phyloP scores from a whole-genome alignment of 1,139 yeast genomes.

The Lodderomyces oxycetoniae region DNA sequence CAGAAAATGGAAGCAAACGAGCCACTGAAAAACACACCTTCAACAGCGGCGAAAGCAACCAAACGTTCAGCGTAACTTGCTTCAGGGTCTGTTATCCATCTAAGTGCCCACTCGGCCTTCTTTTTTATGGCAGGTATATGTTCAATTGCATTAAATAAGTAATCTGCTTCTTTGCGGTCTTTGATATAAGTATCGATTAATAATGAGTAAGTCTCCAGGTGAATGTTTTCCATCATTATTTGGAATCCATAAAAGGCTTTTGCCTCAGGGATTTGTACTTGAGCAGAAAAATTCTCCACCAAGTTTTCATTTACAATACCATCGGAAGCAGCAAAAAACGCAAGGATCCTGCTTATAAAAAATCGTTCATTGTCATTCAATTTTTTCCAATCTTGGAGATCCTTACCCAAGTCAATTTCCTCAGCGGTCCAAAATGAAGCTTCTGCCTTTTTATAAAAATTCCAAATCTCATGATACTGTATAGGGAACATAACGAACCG shows the following conservation, averaged over 20 bases:
- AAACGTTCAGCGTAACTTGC: slow-evolving; percentile 92
- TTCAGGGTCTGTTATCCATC: slow-evolving; percentile 87
- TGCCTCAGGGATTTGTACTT: slow-evolving; percentile 96
- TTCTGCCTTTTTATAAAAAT: slow-evolving; percentile 97
- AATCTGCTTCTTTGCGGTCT: slow-evolving; percentile 88
- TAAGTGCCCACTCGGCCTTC: slow-evolving; percentile 97
- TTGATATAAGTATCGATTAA: slow-evolving; percentile 91
- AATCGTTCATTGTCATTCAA: slow-evolving; percentile 85
- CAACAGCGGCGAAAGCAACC: slow-evolving; percentile 98
- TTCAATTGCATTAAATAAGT: slow-evolving; percentile 88
- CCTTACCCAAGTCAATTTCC: slow-evolving; percentile 95
- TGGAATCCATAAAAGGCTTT: slow-evolving; percentile 98
- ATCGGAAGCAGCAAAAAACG: slow-evolving; percentile 98
- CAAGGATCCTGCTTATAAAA: slow-evolving; percentile 86
- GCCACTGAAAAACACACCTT: slow-evolving; percentile 97
- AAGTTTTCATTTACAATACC: slow-evolving; percentile 97
- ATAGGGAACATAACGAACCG: slow-evolving; percentile 96
- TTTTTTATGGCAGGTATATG: slow-evolving; percentile 89
- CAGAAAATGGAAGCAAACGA: slow-evolving; percentile 97
- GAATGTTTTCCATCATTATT: slow-evolving; percentile 99
- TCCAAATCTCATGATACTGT: slow-evolving; percentile 97
- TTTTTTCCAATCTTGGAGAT: slow-evolving; percentile 81
- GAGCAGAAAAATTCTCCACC: slow-evolving; percentile 95
- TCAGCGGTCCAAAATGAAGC: slow-evolving; percentile 99
- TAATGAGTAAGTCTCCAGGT: slow-evolving; percentile 93